Percentiles rank a stretch among this genome's conserved stretches.
phyloP scores from a whole-genome alignment of 768 basidiomycete genomes.

The Termitomyces sp. region DNA sequence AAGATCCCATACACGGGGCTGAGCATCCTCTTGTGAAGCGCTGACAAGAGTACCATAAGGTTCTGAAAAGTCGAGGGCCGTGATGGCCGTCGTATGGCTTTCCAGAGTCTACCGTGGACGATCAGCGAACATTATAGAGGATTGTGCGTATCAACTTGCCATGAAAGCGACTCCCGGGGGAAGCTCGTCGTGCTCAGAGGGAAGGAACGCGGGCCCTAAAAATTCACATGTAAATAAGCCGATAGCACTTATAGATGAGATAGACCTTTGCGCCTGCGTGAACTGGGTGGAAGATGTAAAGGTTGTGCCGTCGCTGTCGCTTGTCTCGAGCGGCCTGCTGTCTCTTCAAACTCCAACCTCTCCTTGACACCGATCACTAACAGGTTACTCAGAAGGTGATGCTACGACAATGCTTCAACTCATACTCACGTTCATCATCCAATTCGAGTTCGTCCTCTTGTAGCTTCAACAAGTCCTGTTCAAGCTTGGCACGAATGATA shows the following conservation, averaged over 20 bases:
- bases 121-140: slow-evolving; percentile 5
- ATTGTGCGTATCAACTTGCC: slow-evolving; percentile 39
- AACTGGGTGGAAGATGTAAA: slow-evolving; percentile 49
- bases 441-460: slow-evolving; percentile 96
- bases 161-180: slow-evolving; percentile 96
- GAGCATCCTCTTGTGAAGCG: slow-evolving; percentile 78
- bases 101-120: slow-evolving; percentile 59
- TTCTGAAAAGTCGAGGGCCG: slow-evolving; percentile 91
- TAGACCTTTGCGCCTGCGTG: slow-evolving; percentile 65
- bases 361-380: slow-evolving; percentile 89
- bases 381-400: slow-evolving; percentile 6
- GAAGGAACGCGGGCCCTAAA: slow-evolving; percentile 88
- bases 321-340: slow-evolving; percentile 23
- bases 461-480: slow-evolving; percentile 76
- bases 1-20: slow-evolving; percentile 93
- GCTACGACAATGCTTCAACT: neutral
- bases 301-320: slow-evolving; percentile 29
- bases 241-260: neutral
- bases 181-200: slow-evolving; percentile 94
- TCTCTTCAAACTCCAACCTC: slow-evolving; percentile 68
- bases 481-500: slow-evolving; percentile 71
- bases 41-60: slow-evolving; percentile 94
- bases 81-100: slow-evolving; percentile 76
- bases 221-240: neutral
- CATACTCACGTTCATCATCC: slow-evolving; percentile 84